Evolutionary conservation across 148 eudicot genomes (phyloP), one percentile per base, ranked within the genome.

Genomic region (Diospyros kaki): DNA sequence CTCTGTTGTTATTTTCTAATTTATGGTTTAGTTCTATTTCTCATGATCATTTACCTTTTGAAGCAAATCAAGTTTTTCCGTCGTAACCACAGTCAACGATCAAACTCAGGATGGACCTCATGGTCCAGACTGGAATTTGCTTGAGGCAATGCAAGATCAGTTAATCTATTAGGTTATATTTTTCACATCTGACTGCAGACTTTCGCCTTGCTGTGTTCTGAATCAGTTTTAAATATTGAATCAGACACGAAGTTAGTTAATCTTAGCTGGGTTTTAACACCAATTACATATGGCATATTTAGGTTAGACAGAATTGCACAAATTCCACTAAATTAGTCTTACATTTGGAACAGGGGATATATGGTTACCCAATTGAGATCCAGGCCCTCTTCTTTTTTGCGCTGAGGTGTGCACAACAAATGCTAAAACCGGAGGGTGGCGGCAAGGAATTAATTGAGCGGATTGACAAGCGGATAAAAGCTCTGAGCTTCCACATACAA

Each of bases 331-430:
- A 28, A 28, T 28, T 28, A 28, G 28, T 5, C 59, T 64, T 74
- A 53, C 66, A 55, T 45, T 69, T 64, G 78, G 71, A 62, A 71
- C 86, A 87, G 89, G 91, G 91, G 54, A 83, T 88, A 54, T 88
- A 86, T 68, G 91, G 91, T 1, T 87, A 87, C 77, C 93, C 91
- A 52, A 84, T 89, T 71, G 91, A 87, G 85, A 87, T 89, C 70
- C 91, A 89, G 80, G 83, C 93, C 64, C 89, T 89, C 46, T 89
- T 89, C 90, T 89, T 89, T 77, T 83, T 81, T 77, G 91, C 93
- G 0, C 73, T 89, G 66, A 87, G 89, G 73, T 81, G 87, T 70
- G 93, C 93, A 28, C 77, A 71, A 66, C 74, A 77, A 14, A 73
- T 89, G 88, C 82, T 89, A 71, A 89, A 87, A 78, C 83, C 80